These are phyloP conservation scores for Alloteropsis angusta DNA, from an alignment of 202 grass and related monocot genomes.

Conservation along the genomic window DNA sequence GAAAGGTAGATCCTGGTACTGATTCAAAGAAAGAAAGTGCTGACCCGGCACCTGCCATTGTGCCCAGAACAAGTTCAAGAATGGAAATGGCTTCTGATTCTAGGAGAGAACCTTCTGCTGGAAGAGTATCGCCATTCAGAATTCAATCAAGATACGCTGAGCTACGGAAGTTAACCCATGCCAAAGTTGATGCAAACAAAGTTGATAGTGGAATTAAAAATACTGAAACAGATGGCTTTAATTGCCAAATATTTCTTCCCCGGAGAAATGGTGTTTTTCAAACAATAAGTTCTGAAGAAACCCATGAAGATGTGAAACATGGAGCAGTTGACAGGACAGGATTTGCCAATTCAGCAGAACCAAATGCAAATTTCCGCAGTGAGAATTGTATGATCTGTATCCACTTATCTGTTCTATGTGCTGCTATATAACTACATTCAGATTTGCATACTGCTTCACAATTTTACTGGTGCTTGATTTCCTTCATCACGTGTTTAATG, in stretches of 20 bases:
- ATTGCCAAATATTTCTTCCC: constrained; percentile 56
- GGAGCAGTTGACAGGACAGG: constrained; percentile 25
- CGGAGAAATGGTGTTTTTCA: constrained; percentile 48
- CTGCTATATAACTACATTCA: neutral
- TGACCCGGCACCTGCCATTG: constrained; percentile 43
- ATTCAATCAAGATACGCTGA: constrained; percentile 68
- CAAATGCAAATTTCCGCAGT: constrained; percentile 40
- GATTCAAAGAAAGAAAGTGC: constrained; percentile 59
- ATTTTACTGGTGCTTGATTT: constrained; percentile 8
- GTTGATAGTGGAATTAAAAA: constrained; percentile 38
- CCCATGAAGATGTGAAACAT: constrained; percentile 35
- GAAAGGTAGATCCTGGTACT: constrained; percentile 30
- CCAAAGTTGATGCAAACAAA: constrained; percentile 45
- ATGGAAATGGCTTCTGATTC: constrained; percentile 50
- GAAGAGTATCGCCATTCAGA: constrained; percentile 43
- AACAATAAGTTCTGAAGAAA: constrained; percentile 49
- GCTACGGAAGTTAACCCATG: constrained; percentile 38
- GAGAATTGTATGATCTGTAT: constrained; percentile 64
- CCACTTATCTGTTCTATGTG: constrained; percentile 18
- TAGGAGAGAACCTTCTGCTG: constrained; percentile 58
- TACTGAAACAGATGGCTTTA: constrained; percentile 40
- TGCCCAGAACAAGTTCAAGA: constrained; percentile 60
- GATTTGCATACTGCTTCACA: constrained; percentile 9
- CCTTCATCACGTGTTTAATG: constrained; percentile 6
- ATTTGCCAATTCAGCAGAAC: constrained; percentile 37